Evolutionary conservation across 2,329 filamentous ascomycete species (phyloP).

Genomic region (Biscogniauxia marginata): DNA sequence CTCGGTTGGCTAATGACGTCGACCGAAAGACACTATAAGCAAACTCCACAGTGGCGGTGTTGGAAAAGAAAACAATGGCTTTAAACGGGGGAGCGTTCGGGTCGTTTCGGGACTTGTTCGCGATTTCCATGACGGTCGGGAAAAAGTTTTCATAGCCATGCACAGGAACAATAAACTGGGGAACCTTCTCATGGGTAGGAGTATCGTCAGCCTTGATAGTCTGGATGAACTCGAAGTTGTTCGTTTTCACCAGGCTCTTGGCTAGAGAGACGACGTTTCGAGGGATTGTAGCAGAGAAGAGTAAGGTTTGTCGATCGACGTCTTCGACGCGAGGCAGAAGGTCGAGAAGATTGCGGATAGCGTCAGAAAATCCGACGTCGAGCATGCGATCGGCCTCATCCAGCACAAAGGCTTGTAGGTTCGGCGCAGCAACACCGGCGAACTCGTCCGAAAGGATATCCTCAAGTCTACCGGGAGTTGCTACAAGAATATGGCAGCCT

Average conservation of each 20-base stretch:
- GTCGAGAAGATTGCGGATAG: conserved; percentile 59
- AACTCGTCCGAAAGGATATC: conserved; percentile 71
- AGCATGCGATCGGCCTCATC: conserved; percentile 99
- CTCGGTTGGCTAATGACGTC: conserved; percentile 38
- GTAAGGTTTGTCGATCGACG: conserved; percentile 80
- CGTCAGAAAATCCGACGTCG: conserved; percentile 80
- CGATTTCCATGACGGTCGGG: conserved; percentile 75
- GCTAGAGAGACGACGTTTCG: conserved; percentile 79
- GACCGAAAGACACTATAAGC: conserved; percentile 55
- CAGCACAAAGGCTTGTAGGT: conserved; percentile 88
- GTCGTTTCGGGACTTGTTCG: conserved; percentile 54
- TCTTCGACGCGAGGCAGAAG: conserved; percentile 61
- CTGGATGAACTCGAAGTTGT: conserved; percentile 83
- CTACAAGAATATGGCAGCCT: conserved; percentile 87
- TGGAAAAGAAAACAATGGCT: conserved; percentile 90
- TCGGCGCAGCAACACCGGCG: conserved; percentile 67
- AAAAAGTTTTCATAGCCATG: conserved; percentile 71
- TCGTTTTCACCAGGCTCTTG: conserved; percentile 70
- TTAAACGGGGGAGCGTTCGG: conserved; percentile 69
- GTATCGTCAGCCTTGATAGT: conserved; percentile 80
- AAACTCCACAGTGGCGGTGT: conserved; percentile 69
- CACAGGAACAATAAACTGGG: conserved; percentile 71
- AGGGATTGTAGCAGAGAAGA: conserved; percentile 94
- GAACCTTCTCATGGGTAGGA: conserved; percentile 81
- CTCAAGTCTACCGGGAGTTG: conserved; percentile 82